Evolutionary conservation across 192 early-diverging fungal genomes (phyloP).

Genomic region (Phycomyces blakesleeanus): DNA sequence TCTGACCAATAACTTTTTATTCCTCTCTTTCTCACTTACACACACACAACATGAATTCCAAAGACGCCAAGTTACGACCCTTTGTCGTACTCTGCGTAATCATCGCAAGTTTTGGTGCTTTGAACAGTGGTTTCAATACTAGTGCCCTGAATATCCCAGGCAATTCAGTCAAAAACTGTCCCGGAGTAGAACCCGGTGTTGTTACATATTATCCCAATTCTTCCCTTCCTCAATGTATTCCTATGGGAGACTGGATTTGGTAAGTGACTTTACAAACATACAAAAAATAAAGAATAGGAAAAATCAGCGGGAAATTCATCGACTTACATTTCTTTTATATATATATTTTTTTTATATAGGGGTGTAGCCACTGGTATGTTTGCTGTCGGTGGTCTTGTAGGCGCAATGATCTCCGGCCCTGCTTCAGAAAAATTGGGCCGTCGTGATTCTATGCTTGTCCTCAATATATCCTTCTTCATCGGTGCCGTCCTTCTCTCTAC

Average conservation of each 20-base stretch:
- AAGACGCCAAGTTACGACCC: constrained; percentile 9
- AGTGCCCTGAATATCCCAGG: constrained; percentile 51
- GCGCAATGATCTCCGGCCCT: constrained; percentile 58
- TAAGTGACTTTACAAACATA: constrained; percentile 26
- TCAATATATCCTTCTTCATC: constrained; percentile 49
- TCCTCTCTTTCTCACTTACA: too few relatives aligned
- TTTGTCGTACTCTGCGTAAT: constrained; percentile 24
- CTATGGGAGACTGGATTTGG: constrained; percentile 42
- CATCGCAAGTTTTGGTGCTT: constrained; percentile 24
- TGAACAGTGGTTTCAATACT: constrained; percentile 34
- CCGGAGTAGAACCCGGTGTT: constrained; percentile 15
- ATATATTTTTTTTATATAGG: constrained; percentile 20
- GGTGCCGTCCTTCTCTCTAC: constrained; percentile 41
- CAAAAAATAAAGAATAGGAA: too few relatives aligned
- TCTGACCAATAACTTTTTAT: too few relatives aligned
- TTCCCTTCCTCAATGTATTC: constrained; percentile 28
- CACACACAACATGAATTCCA: constrained; percentile 18
- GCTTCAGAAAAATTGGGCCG: constrained; percentile 60
- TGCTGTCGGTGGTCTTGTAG: constrained; percentile 63
- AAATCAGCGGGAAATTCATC: too few relatives aligned
- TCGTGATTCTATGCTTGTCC: constrained; percentile 51
- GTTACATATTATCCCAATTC: constrained; percentile 28
- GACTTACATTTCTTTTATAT: too few relatives aligned
- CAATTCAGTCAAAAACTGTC: constrained; percentile 51
- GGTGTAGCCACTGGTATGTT: constrained; percentile 57